phyloP scores from a whole-genome alignment of 495 filamentous ascomycete genomes.

The Immersiella caudata region DNA sequence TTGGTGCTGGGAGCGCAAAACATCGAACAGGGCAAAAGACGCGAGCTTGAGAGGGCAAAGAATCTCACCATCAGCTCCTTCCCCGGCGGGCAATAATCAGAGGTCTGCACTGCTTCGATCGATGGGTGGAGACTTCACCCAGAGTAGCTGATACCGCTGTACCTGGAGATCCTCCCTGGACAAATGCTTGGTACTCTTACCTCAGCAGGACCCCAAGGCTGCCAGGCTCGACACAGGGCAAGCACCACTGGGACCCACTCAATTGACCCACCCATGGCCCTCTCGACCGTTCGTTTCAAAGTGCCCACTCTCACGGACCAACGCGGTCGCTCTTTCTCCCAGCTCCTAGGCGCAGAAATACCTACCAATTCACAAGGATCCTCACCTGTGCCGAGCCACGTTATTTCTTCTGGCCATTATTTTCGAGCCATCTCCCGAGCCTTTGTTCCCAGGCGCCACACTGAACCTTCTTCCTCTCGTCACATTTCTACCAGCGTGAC shows the following conservation, averaged over 20 bases:
- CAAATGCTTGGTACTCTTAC: background rate
- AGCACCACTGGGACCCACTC: background rate
- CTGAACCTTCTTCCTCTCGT: constrained; percentile 13
- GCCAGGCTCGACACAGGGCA: constrained; percentile 7
- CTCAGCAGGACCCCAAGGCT: background rate
- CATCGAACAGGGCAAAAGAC: background rate
- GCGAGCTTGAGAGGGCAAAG: background rate
- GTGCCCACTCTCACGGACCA: constrained; percentile 24
- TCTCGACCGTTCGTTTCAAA: constrained; percentile 37
- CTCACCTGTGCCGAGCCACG: constrained; percentile 35
- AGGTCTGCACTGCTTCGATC: background rate
- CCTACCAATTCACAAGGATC: constrained; percentile 27
- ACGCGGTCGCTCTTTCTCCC: constrained; percentile 13
- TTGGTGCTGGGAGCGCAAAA: background rate
- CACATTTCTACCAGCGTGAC: background rate
- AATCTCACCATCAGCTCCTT: background rate
- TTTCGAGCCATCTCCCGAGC: constrained; percentile 23
- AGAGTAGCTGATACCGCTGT: no score
- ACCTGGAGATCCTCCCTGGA: background rate
- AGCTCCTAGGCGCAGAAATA: constrained; percentile 3
- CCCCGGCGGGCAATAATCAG: no score
- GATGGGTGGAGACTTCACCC: background rate
- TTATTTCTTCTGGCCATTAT: constrained; percentile 32
- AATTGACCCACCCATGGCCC: constrained; percentile 1
- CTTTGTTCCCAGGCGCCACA: constrained; percentile 18